Evolutionary conservation across 1,284 basidiomycete genomes (phyloP), one percentile per base, ranked within the genome.

Genomic region (Microbotryomycetes sp.): DNA sequence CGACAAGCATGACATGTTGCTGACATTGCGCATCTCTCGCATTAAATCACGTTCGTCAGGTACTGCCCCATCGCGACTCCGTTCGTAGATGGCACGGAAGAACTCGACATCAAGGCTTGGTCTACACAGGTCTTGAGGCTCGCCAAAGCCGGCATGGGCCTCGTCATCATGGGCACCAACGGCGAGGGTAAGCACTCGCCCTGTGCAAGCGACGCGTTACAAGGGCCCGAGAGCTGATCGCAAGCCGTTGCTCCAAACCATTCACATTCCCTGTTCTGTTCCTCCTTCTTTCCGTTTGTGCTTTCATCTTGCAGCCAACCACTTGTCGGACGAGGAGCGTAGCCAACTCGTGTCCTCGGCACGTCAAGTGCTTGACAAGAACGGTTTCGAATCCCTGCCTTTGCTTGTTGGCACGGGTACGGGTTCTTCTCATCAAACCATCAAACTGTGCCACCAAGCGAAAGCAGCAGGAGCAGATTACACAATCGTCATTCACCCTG

Each of bases 371-470:
- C 81, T 93, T 22, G 83, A 91, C 74, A 79, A 81, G 59, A 84
- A 86, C 62, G 87, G 87, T 1, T 88, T 87, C 74, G 73, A 81
- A 51, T 77, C 85, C 50, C 80, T 84, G 36, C 76, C 87, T 16
- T 81, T 94, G 53, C 85, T 93, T 62, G 89, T 87, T 9, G 91
- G 91, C 1, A 91, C 89, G 1, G 90, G 91, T 4, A 86, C 84
- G 4, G 79, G 78, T 61, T 89, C 87, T 0, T 86, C 89, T 0
- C 80, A 84, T 23, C 89, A 92, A 73, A 90, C 89, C 22, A 87
- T 87, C 74, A 81, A 86, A 73, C 80, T 92, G 42, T 86, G 86
- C 70, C 73, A 77, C 25, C 86, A 92, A 70, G 90, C 90, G 1
- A 83, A 83, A 56, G 84, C 84, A 15, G 88, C 88, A 0, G 91